Evolutionary conservation across 202 grass and related monocot species (phyloP).

Genomic region (Panicum virgatum): DNA sequence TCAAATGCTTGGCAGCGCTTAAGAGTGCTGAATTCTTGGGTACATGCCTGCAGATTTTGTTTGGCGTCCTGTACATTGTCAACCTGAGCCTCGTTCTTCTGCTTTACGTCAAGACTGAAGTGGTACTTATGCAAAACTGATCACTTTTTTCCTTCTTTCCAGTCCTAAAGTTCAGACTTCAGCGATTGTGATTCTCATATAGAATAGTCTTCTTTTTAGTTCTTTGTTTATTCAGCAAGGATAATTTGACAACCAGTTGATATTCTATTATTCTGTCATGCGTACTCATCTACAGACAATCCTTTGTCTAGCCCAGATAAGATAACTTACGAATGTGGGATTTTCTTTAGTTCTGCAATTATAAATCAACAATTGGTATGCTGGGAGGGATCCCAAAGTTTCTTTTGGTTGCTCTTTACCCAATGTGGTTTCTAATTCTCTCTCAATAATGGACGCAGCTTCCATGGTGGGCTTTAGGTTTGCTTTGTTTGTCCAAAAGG

Average conservation of each 20-base stretch:
- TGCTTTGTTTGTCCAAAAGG: conserved; percentile 96
- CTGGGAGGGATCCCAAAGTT: not conserved
- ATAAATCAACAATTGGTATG: conserved; percentile 11
- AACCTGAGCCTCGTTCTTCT: conserved; percentile 75
- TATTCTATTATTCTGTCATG: not conserved
- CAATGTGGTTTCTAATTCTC: conserved; percentile 25
- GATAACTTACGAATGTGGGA: not conserved
- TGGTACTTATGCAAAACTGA: conserved; percentile 56
- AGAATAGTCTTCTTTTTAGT: not conserved
- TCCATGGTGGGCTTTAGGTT: conserved; percentile 91
- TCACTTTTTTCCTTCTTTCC: not conserved
- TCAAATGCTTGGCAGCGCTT: not conserved
- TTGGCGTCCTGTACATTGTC: conserved; percentile 78
- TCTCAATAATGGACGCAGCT: conserved; percentile 53
- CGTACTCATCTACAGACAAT: not conserved
- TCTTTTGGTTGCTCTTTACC: not conserved
- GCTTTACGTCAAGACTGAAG: conserved; percentile 78
- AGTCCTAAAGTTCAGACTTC: not conserved
- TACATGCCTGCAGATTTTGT: conserved; percentile 71
- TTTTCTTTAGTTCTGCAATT: not conserved
- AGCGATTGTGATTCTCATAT: not conserved
- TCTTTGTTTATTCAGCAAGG: not conserved
- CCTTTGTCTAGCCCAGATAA: not conserved
- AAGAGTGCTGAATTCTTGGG: conserved; percentile 24
- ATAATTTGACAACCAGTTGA: not conserved